Base-by-base conservation (phyloP, 2,329 filamentous ascomycete genomes). In the Didymella glomerata region DNA sequence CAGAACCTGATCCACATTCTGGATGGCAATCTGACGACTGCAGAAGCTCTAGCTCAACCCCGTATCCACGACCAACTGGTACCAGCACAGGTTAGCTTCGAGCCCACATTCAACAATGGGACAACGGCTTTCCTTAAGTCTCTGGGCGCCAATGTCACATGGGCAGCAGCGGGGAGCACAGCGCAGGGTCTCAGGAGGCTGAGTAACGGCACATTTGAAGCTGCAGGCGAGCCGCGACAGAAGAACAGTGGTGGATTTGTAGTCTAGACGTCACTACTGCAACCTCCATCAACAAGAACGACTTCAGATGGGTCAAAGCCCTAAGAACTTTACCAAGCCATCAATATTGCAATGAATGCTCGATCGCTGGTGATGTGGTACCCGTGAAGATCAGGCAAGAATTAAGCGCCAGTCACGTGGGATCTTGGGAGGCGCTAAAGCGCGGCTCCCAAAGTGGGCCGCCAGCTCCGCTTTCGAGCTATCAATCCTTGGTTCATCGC, bases 51-150 rank as follows among this genome's bases (percentile, higher is more conserved):
- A 14, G 81, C 80, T 0, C 76, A 84, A 68, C 90, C 90, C 0
- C 82, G 93, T 9, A 78, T 96, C 22, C 93, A 96, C 71, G 91
- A 96, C 71, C 93, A 96, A 78, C 80, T 96, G 10, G 81, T 92
- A 52, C 93, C 92, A 0, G 89, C 92, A 67, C 77, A 79, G 48
- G 84, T 88, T 1, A 80, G 79, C 0, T 88, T 95, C 52, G 92
- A 96, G 77, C 86, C 85, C 30, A 76, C 76, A 0, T 96, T 90
- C 66, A 83, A 91, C 66, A 88, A 89, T 62, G 71, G 67, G 1
- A 90, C 88, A 0, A 85, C 87, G 5, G 84, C 81, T 2, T 89
- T 84, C 61, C 83, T 97, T 84, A 76, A 78, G 50, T 77, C 77
- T 1, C 80, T 84, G 49, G 90, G 90, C 0, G 91, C 95, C 71